phyloP scores from a whole-genome alignment of 371 early-diverging fungal species.

The Mucor mucedo region DNA sequence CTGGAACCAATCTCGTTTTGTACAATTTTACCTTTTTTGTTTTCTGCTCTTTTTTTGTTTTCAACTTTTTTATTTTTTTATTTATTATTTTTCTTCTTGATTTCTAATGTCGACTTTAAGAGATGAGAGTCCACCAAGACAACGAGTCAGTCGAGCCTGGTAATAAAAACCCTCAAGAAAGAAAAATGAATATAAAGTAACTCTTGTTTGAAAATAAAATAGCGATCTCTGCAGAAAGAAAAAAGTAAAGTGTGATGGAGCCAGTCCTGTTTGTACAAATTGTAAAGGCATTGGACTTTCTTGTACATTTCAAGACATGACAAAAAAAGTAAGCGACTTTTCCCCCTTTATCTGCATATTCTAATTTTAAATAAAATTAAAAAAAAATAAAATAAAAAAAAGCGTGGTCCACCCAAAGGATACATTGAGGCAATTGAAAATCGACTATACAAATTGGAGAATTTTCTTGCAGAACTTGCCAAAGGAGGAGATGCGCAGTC shows the following conservation, averaged over 20 bases:
- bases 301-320: constrained; percentile 51
- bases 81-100: not conserved
- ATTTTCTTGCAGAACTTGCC: constrained; percentile 56
- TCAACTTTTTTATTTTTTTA: not conserved
- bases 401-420: constrained; percentile 72
- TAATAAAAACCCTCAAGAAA: constrained; percentile 11
- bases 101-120: constrained; percentile 12
- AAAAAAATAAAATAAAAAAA: not conserved
- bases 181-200: not conserved
- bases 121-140: constrained; percentile 26
- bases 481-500: constrained; percentile 62
- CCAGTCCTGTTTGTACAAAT: constrained; percentile 57
- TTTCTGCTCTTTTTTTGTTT: not conserved
- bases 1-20: constrained; percentile 11
- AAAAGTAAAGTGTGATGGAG: constrained; percentile 71
- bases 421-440: constrained; percentile 78
- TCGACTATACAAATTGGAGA: constrained; percentile 66
- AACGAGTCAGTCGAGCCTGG: constrained; percentile 59
- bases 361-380: not conserved
- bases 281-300: constrained; percentile 47
- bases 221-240: constrained; percentile 69
- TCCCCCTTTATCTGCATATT: not conserved
- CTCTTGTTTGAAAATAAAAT: not conserved
- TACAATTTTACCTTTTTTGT: constrained; percentile 3
- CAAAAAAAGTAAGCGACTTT: constrained; percentile 43